Base-by-base conservation (phyloP, 345 rosid genomes). In the Euphorbia lathyris region DNA sequence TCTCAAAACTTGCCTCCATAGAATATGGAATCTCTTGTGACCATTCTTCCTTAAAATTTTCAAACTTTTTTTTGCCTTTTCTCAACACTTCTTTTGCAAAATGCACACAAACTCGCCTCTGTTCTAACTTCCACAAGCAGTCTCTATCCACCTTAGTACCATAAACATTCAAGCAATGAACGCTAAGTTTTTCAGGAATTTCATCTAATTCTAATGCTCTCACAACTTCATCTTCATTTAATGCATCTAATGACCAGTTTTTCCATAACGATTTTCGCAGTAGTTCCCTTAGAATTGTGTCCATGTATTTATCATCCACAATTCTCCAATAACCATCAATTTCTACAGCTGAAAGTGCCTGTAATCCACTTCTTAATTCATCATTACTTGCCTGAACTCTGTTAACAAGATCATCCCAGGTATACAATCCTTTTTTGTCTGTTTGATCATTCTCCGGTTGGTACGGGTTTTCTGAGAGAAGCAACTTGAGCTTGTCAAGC, bases 321-420 rank as follows among this genome's bases (percentile, higher is more conserved):
- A 79, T 71, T 65, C 98, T 94, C 98, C 98, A 91, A 56, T 76
- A 87, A 17, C 96, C 97, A 74, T 82, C 86, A 70, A 94, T 88
- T 81, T 94, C 97, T 51, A 88, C 79, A 5, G 97, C 97, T 32
- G 90, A 87, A 52, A 88, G 82, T 67, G 91, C 82, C 63, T 48
- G 14, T 67, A 92, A 78, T 11, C 92, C 96, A 42, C 48, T 51
- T 48, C 61, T 82, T 79, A 94, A 30, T 66, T 94, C 96, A 11
- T 81, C 90, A 72, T 91, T 87, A 53, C 99, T 92, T 3, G 97
- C 97, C 81, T 95, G 99, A 76, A 95, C 79, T 67, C 67, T 75
- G 64, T 83, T 74, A 68, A 88, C 83, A 53, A 95, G 88, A 83
- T 87, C 96, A 22, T 62, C 81, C 97, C 96, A 92, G 0, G 65